phyloP scores from a whole-genome alignment of 106 monocot genomes.

The Acorus gramineus region DNA sequence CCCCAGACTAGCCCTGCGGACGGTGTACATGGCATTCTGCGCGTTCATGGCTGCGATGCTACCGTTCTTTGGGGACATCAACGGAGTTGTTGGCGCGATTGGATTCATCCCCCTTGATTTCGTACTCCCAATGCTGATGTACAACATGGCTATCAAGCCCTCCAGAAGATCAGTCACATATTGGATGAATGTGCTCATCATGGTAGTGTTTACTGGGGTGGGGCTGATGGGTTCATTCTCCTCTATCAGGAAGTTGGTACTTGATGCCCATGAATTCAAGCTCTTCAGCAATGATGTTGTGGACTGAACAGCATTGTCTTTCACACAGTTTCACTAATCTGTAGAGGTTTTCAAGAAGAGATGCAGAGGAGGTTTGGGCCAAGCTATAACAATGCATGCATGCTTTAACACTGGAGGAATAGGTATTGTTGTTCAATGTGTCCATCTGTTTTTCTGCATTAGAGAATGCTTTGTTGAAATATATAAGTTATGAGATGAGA shows the following conservation, averaged over 20 bases:
- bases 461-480: too few species aligned
- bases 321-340: too few species aligned
- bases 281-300: slow-evolving; percentile 67
- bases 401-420: too few species aligned
- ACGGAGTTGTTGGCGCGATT: slow-evolving; percentile 59
- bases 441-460: too few species aligned
- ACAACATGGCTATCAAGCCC: slow-evolving; percentile 53
- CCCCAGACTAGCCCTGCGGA: slow-evolving; percentile 44
- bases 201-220: slow-evolving; percentile 56
- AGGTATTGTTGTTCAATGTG: too few species aligned
- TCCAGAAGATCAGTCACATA: slow-evolving; percentile 13
- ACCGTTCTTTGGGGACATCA: slow-evolving; percentile 82
- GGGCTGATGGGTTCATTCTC: slow-evolving; percentile 68
- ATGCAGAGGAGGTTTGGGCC: too few species aligned
- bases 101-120: slow-evolving; percentile 90
- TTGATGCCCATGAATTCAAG: slow-evolving; percentile 65
- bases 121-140: slow-evolving; percentile 68
- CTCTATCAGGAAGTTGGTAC: slow-evolving; percentile 49
- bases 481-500: too few species aligned
- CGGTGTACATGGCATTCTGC: slow-evolving; percentile 59
- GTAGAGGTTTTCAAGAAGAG: too few species aligned
- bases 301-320: slow-evolving; percentile 13
- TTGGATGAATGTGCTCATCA: slow-evolving; percentile 42
- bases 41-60: slow-evolving; percentile 79
- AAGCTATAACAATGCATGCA: too few species aligned